Evolutionary conservation across 2,329 filamentous ascomycete species (phyloP), one percentile per base, ranked within the genome.

Genomic region (Beauveria rudraprayagi): DNA sequence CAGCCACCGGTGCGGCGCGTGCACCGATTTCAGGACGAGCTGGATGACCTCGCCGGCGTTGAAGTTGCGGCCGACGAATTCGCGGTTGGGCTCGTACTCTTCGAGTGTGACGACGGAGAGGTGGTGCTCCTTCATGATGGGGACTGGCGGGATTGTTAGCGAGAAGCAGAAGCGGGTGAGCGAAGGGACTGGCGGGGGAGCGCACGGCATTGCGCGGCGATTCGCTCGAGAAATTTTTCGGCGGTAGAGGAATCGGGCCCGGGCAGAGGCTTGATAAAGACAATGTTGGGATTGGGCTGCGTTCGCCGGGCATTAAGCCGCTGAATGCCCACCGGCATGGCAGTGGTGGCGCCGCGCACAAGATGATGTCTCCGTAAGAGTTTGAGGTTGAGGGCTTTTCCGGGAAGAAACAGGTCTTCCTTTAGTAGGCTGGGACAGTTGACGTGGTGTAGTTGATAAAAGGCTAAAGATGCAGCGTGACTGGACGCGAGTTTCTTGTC

Each of bases 1-100:
- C 24, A 96, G 77, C 91, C 91, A 96, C 62, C 77, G 81, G 28
- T 84, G 83, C 0, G 81, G 82, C 5, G 75, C 77, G 10, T 52
- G 51, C 0, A 80, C 81, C 0, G 89, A 84, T 67, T 87, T 88
- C 28, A 96, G 81, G 1, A 96, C 91, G 1, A 96, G 81, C 74
- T 96, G 91, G 56, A 96, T 85, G 41, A 93, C 87, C 71, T 95
- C 91, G 40, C 91, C 92, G 8, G 88, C 89, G 67, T 96, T 96
- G 79, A 96, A 95, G 70, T 96, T 95, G 60, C 91, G 88, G 3
- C 91, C 91, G 46, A 91, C 86, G 68, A 96, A 96, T 72, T 95
- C 90, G 47, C 77, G 77, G 68, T 96, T 96, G 1, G 88, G 85
- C 60, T 88, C 85, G 70, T 90, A 91, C 70, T 96, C 91, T 72